Conservation (phyloP, 176 grass and related monocot genomes). For the Cenchrus americanus region DNA sequence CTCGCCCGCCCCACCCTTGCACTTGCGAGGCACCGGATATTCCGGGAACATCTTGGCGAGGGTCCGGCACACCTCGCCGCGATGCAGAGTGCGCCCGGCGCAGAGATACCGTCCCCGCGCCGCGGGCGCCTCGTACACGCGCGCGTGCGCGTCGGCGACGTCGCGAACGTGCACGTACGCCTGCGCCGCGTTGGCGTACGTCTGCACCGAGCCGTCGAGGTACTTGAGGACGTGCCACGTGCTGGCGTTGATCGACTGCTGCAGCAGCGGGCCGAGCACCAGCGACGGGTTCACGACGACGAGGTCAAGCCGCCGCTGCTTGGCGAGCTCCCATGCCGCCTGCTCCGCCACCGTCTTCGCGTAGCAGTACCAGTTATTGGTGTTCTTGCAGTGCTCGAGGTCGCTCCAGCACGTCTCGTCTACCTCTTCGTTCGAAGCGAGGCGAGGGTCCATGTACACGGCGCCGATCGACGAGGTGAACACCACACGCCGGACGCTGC, state of each 20-base stretch:
- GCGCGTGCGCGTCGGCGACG: slow-evolving; percentile 44
- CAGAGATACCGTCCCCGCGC: slow-evolving; percentile 40
- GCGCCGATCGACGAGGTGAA: slow-evolving; percentile 46
- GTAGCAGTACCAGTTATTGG: slow-evolving; percentile 42
- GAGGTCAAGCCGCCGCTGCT: neutral
- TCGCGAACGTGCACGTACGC: slow-evolving; percentile 48
- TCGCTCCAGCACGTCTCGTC: slow-evolving; percentile 60
- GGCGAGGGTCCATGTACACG: slow-evolving; percentile 46
- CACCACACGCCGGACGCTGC: slow-evolving; percentile 41
- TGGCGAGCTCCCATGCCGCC: slow-evolving; percentile 21
- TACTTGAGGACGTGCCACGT: slow-evolving; percentile 15
- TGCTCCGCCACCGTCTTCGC: slow-evolving; percentile 31
- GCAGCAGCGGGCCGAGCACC: slow-evolving; percentile 33
- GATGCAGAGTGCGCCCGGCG: slow-evolving; percentile 45
- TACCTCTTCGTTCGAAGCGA: neutral
- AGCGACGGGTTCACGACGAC: slow-evolving; percentile 26
- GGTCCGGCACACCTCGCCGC: slow-evolving; percentile 29
- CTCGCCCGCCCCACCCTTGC: slow-evolving; percentile 27
- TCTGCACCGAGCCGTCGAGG: slow-evolving; percentile 27
- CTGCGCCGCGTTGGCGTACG: slow-evolving; percentile 41
- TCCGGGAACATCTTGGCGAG: slow-evolving; percentile 47
- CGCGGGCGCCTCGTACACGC: slow-evolving; percentile 14
- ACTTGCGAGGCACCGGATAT: slow-evolving; percentile 34
- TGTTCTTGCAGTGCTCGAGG: slow-evolving; percentile 48
- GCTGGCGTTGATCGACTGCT: slow-evolving; percentile 19